Evolutionary conservation across 441 rosid genomes (phyloP).

Genomic region (Syzygium malaccense): DNA sequence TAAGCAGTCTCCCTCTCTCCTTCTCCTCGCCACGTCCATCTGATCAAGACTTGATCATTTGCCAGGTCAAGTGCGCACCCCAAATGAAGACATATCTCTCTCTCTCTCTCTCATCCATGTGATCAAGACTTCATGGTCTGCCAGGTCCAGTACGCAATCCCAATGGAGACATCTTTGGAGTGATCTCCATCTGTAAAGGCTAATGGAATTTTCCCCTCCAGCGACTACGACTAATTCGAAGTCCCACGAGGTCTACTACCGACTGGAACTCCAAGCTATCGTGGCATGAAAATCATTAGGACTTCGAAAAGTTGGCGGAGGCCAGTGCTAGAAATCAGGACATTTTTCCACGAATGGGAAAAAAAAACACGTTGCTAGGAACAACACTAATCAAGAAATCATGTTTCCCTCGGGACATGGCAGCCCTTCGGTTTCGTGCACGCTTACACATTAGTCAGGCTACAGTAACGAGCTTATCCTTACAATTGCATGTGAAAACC

Average conservation of each 20-base stretch:
- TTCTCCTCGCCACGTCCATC: neutral
- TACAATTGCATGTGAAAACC: neutral
- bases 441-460: neutral
- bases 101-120: neutral
- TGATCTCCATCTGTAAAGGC: neutral
- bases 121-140: neutral
- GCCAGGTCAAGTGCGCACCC: too few relatives aligned
- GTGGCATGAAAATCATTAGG: neutral
- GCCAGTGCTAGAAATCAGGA: neutral
- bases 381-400: neutral
- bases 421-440: neutral
- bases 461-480: neutral
- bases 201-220: neutral
- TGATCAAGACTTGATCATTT: too few relatives aligned
- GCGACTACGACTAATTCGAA: neutral
- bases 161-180: neutral
- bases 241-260: too few relatives aligned
- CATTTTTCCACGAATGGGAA: neutral
- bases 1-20: neutral
- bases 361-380: neutral
- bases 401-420: neutral
- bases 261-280: neutral
- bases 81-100: neutral
- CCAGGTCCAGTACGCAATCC: neutral
- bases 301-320: neutral